These are phyloP conservation scores for Escallonia rubra DNA, from an alignment of 129 eudicot species.

Conservation along the genomic window DNA sequence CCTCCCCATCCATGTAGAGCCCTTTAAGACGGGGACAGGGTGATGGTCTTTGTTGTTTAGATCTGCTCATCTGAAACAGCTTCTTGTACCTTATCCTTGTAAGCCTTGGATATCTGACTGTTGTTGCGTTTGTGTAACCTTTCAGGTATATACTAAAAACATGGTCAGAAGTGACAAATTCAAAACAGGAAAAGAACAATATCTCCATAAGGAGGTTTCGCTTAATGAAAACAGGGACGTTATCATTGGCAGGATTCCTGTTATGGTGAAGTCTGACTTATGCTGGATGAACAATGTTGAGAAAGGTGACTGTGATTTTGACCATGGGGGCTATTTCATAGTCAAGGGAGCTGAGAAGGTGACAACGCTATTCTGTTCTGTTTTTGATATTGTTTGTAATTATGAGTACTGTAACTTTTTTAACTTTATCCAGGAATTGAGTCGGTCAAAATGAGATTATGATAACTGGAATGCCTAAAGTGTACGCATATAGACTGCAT, in stretches of 20 bases:
- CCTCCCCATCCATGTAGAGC: neutral
- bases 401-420: neutral
- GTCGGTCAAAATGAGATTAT: neutral
- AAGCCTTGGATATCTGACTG: neutral
- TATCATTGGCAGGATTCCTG: slow-evolving; percentile 73
- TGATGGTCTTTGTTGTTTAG: neutral
- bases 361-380: neutral
- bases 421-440: neutral
- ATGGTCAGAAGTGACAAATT: slow-evolving; percentile 43
- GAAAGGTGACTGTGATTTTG: slow-evolving; percentile 82
- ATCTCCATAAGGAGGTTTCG: slow-evolving; percentile 33
- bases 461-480: neutral
- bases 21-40: neutral
- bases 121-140: slow-evolving; percentile 8
- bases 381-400: neutral
- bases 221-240: slow-evolving; percentile 39
- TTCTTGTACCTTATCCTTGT: neutral
- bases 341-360: slow-evolving; percentile 97
- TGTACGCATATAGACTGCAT: neutral
- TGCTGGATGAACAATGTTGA: slow-evolving; percentile 76
- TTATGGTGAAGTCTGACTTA: slow-evolving; percentile 85
- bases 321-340: slow-evolving; percentile 85
- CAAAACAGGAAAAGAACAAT: slow-evolving; percentile 45
- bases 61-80: neutral
- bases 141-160: slow-evolving; percentile 56